These are phyloP conservation scores for Corinectria fuckeliana DNA, from an alignment of 2,329 filamentous ascomycete species.

Conservation along the genomic window DNA sequence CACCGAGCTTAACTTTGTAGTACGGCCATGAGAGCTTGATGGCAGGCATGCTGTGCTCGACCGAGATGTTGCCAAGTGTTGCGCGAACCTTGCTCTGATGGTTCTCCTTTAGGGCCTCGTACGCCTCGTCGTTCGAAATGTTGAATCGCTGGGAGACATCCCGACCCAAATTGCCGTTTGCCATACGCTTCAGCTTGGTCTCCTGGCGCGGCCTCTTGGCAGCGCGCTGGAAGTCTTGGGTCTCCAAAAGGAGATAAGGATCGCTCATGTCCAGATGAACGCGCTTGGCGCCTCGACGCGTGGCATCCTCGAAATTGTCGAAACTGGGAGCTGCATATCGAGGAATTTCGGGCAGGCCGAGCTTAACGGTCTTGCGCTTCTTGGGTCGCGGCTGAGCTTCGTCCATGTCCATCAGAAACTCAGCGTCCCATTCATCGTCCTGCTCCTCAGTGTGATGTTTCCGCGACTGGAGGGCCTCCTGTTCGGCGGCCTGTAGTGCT, in stretches of 20 bases:
- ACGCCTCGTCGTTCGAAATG: slow-evolving; percentile 94
- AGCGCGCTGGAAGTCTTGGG: slow-evolving; percentile 69
- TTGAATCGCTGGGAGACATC: slow-evolving; percentile 87
- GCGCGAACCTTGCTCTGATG: slow-evolving; percentile 95
- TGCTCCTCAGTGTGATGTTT: slow-evolving; percentile 48
- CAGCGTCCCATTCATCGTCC: slow-evolving; percentile 68
- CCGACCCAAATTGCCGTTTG: slow-evolving; percentile 72
- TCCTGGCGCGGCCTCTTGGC: slow-evolving; percentile 65
- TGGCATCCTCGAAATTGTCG: slow-evolving; percentile 79
- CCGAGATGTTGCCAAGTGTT: slow-evolving; percentile 86
- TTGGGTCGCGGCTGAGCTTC: slow-evolving; percentile 61
- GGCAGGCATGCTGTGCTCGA: slow-evolving; percentile 94
- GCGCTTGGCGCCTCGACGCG: slow-evolving; percentile 75
- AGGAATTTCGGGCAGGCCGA: slow-evolving; percentile 64
- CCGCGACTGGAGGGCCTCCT: slow-evolving; percentile 39
- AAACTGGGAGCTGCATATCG: slow-evolving; percentile 73
- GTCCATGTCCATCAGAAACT: slow-evolving; percentile 61
- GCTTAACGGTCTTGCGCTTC: slow-evolving; percentile 69
- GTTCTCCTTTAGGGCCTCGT: slow-evolving; percentile 95
- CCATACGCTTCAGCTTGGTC: slow-evolving; percentile 69
- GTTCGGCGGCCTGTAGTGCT: slow-evolving; percentile 40
- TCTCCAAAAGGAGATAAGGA: slow-evolving; percentile 83
- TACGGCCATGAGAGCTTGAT: slow-evolving; percentile 93
- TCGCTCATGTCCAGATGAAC: slow-evolving; percentile 89
- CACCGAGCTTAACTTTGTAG: slow-evolving; percentile 85